These are phyloP conservation scores for Xylaria sp. DNA, from an alignment of 2,329 filamentous ascomycete genomes.

Conservation along the genomic window DNA sequence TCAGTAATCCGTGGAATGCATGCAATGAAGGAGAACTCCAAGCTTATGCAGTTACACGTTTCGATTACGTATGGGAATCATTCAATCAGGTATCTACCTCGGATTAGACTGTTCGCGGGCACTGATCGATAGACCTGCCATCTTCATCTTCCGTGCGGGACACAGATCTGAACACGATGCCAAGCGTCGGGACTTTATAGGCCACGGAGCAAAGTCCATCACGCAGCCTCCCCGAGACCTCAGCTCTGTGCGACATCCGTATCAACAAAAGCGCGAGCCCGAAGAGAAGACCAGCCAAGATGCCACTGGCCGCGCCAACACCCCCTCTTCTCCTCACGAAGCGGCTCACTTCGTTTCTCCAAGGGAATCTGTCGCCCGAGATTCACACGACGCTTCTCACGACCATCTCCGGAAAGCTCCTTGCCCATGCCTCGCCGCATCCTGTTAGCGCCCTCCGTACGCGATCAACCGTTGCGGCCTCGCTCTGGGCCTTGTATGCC, in stretches of 20 bases:
- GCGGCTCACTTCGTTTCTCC: slow-evolving; percentile 57
- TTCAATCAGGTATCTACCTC: no score
- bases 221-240: not conserved
- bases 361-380: slow-evolving; percentile 50
- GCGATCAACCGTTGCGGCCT: slow-evolving; percentile 59
- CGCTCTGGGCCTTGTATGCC: slow-evolving; percentile 55
- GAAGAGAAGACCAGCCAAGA: slow-evolving; percentile 6
- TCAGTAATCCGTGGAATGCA: no score
- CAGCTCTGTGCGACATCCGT: not conserved
- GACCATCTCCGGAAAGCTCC: slow-evolving; percentile 56
- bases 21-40: no score
- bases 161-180: not conserved
- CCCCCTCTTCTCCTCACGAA: slow-evolving; percentile 61
- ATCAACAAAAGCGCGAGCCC: not conserved
- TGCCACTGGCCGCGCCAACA: slow-evolving; percentile 36
- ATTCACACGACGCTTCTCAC: slow-evolving; percentile 57
- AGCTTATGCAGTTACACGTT: no score
- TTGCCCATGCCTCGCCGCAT: slow-evolving; percentile 54
- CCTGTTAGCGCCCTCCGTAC: slow-evolving; percentile 54
- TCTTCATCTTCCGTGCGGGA: not conserved
- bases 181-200: not conserved
- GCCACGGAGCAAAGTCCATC: not conserved
- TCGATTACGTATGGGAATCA: no score
- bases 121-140: no score
- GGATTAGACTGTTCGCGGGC: no score